Evolutionary conservation across 805 yeast genomes (phyloP), one percentile per base, ranked within the genome.

Genomic region (Ogataea trehalophila): DNA sequence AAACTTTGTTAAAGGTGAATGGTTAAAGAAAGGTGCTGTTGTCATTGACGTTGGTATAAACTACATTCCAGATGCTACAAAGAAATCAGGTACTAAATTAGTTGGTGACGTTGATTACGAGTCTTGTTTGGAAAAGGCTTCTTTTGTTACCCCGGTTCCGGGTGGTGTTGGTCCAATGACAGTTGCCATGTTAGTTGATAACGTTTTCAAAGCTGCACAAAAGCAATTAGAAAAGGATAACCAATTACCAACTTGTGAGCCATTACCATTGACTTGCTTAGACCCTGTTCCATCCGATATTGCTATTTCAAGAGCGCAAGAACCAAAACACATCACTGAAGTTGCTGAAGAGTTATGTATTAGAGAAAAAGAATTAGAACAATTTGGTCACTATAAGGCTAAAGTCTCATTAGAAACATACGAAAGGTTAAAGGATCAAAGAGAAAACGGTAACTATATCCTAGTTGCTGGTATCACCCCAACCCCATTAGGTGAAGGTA

Each of bases 101-200:
- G 90, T 84, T 45, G 95, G 95, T 50, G 95, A 87, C 62, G 88
- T 81, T 48, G 88, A 85, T 48, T 85, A 74, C 54, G 80, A 74
- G 42, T 68, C 75, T 35, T 80, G 83, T 47, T 68, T 70, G 44
- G 67, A 70, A 36, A 77, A 73, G 53, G 83, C 90, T 5, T 73
- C 83, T 7, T 74, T 75, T 57, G 73, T 86, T 53, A 87, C 95
- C n/a, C 95, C 95, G 9, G 95, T 87, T 49, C 95, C 95, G 44
- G 95, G 95, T 64, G 95, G 95, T 55, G 95, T 87, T 54, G 95
- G 95, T 44, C 95, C 95, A 62, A 87, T 87, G 95, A 87, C 95
- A 14, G 92, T 87, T 41, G 94, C 94, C 26, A 83, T 83, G 80
- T 71, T 87, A 47, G 78, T 85, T 65, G 81, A 80, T 54, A 87